Percentiles rank a stretch among this genome's conserved stretches.
phyloP scores from a whole-genome alignment of 176 grass and related monocot species.

The Eremochloa ophiuroides region DNA sequence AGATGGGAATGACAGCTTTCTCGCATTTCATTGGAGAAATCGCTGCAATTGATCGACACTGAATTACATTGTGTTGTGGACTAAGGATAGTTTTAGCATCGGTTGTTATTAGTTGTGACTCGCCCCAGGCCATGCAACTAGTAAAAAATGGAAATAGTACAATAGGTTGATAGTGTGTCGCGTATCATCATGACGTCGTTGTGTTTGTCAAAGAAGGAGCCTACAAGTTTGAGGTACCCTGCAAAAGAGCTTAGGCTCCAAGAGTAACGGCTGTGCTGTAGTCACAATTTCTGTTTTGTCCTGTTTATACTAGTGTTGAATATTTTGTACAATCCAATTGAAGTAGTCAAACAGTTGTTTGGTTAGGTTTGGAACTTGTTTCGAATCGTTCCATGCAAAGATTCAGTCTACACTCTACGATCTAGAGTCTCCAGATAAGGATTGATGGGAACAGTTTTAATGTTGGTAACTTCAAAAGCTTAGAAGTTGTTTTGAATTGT shows the following conservation, averaged over 20 bases:
- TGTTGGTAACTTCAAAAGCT: background rate
- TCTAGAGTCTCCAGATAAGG: background rate
- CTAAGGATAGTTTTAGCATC: background rate
- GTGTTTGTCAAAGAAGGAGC: constrained; percentile 13
- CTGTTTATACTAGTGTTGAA: background rate
- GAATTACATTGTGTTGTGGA: background rate
- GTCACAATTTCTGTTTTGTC: background rate
- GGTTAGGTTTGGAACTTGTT: background rate
- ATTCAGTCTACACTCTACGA: background rate
- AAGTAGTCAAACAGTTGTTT: constrained; percentile 23
- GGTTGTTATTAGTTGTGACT: no score
- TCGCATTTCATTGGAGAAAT: background rate
- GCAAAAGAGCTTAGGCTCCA: constrained; percentile 25
- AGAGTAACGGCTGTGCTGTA: background rate
- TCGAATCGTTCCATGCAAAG: background rate
- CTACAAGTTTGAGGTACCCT: constrained; percentile 8
- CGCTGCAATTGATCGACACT: background rate
- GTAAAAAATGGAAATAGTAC: background rate
- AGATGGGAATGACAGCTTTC: background rate
- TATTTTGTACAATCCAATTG: background rate
- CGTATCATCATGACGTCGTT: background rate
- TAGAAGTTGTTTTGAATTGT: background rate
- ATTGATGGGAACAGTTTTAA: background rate
- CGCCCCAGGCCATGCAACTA: background rate
- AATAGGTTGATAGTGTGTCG: background rate